Evolutionary conservation across 1,284 basidiomycete species (phyloP).

Genomic region (Ceratobasidium sp.): DNA sequence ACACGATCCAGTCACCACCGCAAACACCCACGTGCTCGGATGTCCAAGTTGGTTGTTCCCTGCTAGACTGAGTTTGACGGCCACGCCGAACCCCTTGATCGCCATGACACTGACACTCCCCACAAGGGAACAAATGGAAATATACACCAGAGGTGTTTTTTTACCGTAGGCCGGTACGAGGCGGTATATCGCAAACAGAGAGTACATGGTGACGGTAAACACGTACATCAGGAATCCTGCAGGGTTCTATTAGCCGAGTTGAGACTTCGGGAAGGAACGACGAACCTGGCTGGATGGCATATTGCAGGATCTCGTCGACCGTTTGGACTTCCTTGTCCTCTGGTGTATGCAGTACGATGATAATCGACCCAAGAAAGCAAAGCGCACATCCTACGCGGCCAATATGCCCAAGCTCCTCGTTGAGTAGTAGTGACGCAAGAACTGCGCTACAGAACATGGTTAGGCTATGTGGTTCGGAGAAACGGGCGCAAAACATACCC

Average conservation of each 20-base stretch:
- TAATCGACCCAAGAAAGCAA: slow-evolving; percentile 91
- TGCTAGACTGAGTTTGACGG: slow-evolving; percentile 92
- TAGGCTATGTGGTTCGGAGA: background rate
- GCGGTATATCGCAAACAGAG: slow-evolving; percentile 87
- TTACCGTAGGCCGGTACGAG: slow-evolving; percentile 91
- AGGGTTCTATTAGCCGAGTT: slow-evolving; percentile 20
- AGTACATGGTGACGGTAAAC: slow-evolving; percentile 84
- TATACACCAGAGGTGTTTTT: slow-evolving; percentile 90
- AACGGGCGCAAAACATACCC: slow-evolving; percentile 69
- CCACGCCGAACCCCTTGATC: slow-evolving; percentile 96
- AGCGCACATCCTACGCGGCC: slow-evolving; percentile 93
- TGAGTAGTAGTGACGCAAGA: slow-evolving; percentile 91
- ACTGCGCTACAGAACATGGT: slow-evolving; percentile 73
- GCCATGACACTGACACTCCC: slow-evolving; percentile 93
- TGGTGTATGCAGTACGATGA: slow-evolving; percentile 97
- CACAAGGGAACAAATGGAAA: slow-evolving; percentile 92
- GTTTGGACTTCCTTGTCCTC: slow-evolving; percentile 95
- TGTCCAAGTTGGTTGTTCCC: slow-evolving; percentile 98
- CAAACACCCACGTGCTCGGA: slow-evolving; percentile 95
- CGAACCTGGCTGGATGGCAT: slow-evolving; percentile 89
- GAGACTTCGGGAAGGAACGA: slow-evolving; percentile 41
- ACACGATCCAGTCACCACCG: slow-evolving; percentile 80
- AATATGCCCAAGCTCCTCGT: slow-evolving; percentile 94
- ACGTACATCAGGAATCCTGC: slow-evolving; percentile 91
- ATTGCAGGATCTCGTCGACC: slow-evolving; percentile 93